Conservation (phyloP, 805 yeast species). For the Candida corydali region DNA sequence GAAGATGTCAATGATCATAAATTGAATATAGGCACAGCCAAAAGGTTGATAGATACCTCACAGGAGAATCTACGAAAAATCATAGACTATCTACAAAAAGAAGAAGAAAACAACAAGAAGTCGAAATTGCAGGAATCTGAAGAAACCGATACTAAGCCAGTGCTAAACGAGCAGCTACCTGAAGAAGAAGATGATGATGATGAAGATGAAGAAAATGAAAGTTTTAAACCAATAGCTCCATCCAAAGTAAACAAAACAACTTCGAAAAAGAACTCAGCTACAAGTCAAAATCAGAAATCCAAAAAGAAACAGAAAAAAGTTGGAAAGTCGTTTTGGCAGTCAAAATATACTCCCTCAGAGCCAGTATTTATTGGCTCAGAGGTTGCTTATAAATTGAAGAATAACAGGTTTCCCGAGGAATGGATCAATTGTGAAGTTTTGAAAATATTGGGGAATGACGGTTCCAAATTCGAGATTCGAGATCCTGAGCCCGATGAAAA, state of each 20-base stretch:
- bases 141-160: constrained; percentile 1
- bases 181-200: constrained; percentile 3
- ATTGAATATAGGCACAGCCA: constrained; percentile 52
- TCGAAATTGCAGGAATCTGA: constrained; percentile 10
- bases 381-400: constrained; percentile 76
- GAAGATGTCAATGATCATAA: constrained; percentile 48
- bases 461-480: constrained; percentile 76
- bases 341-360: constrained; percentile 57
- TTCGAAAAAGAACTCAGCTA: not conserved
- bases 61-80: constrained; percentile 46
- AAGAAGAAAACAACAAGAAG: constrained; percentile 13
- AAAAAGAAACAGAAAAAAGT: constrained; percentile 15
- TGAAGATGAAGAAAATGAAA: not conserved
- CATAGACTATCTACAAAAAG: constrained; percentile 27
- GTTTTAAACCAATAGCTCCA: too few species aligned
- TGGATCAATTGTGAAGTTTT: constrained; percentile 96
- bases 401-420: constrained; percentile 69
- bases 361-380: constrained; percentile 66
- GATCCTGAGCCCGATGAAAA: constrained; percentile 98
- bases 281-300: constrained; percentile 8
- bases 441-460: constrained; percentile 68
- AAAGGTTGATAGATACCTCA: constrained; percentile 33
- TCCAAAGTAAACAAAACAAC: not conserved
- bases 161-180: not conserved
- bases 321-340: constrained; percentile 47